Base-by-base conservation (phyloP, 805 yeast species). In the Candida koratica region DNA sequence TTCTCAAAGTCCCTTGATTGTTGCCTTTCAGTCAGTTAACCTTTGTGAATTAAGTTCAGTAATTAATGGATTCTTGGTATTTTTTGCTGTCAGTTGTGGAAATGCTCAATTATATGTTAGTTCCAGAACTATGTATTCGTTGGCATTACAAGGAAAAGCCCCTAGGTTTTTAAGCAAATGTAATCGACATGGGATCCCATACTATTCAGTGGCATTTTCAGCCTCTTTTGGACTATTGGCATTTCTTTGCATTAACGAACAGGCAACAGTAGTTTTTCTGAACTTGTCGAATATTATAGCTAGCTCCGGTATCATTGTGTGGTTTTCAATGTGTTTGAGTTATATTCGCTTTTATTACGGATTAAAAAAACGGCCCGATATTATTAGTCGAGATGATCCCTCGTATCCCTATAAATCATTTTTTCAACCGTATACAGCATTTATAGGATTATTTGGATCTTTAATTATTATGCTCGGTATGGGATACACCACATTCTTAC, bases 231-330 rank as follows among this genome's bases (percentile, higher is more conserved):
- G 85, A 0, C 51, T 76, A 3, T 56, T 83, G 24, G 73, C 87
- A 0, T 83, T 65, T 52, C 52, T 82, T 15, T 73, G 84, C 3
- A 77, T 81, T 4, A 69, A 75, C 28, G 65, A 71, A 37, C 56
- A 66, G 25, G 79, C 88, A 0, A 73, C 82, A 11, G 57, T 64
- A 11, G 81, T 81, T 4, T 84, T 85, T 46, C 82, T 76, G 41
- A 75, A 81, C 47, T 60, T 84, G 39, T 73, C 83, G 6, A 77
- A 79, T 46, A 68, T 84, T 23, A 73, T 84, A 35, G 78, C 89
- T 2, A 76, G 89, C 0, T 73, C 89, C 1, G 89, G 88, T 0
- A 73, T 86, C 36, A 58, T 87, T 23, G 86, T 84, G 28, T 87
- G 95, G 95, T 69, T 71, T 45, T 84, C 86, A 4, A 75, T 82